Conservation (phyloP, 257 asterid species). For the Solanum appendiculatum region DNA sequence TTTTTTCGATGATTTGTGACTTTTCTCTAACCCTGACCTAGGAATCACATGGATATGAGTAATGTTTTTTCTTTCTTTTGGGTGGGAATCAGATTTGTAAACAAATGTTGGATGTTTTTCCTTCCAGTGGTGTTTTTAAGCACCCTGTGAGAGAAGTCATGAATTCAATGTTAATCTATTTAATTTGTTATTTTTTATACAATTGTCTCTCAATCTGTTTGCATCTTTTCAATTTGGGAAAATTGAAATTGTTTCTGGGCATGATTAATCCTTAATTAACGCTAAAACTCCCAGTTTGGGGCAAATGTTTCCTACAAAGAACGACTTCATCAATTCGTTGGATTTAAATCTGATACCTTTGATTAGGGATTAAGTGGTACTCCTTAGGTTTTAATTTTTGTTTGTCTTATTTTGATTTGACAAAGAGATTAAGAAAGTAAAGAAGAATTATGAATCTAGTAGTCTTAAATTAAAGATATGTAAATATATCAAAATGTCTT, state of each 20-base stretch:
- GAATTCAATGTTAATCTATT: not conserved
- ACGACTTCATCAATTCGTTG: not conserved
- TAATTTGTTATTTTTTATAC: not conserved
- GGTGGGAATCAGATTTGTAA: not conserved
- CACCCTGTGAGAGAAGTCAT: slow-evolving; percentile 10
- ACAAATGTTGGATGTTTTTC: slow-evolving; percentile 3
- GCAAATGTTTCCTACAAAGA: not conserved
- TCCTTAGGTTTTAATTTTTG: too few species aligned
- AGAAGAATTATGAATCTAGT: too few species aligned
- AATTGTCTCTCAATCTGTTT: not conserved
- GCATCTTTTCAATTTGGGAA: not conserved
- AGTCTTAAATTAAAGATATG: too few species aligned
- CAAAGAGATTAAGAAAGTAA: too few species aligned
- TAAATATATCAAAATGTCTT: too few species aligned
- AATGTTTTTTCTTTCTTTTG: too few species aligned
- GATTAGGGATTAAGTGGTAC: not conserved
- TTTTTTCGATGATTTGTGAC: not conserved
- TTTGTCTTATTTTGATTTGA: rapidly evolving
- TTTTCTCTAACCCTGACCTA: not conserved
- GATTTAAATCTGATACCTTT: not conserved
- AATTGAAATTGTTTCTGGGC: too few species aligned
- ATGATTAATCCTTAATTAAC: not conserved
- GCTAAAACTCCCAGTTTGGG: rapidly evolving
- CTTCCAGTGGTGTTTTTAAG: slow-evolving; percentile 17
- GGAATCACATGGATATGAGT: not conserved